Base-by-base conservation (phyloP, 805 yeast species). In the Ogataea dorogensis region DNA sequence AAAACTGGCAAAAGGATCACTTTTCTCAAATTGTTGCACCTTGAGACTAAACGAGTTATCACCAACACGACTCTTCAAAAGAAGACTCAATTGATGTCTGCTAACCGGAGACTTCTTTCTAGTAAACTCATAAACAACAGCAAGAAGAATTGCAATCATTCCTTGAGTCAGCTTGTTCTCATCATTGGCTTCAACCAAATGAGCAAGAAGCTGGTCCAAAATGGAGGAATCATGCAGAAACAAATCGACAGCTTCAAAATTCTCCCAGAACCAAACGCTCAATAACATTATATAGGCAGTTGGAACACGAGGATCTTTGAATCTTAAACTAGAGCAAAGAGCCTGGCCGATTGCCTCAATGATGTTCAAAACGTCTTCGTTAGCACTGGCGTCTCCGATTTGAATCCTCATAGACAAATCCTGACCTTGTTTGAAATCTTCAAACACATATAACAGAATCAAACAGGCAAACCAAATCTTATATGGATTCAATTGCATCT, bases 381-480 rank as follows among this genome's bases (percentile, higher is more conserved):
- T 82, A 1, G 68, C 69, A 8, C 61, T 71, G 20, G 59, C 79
- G 40, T 73, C 70, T 7, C 95, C 95, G 21, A 75, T 60, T 3
- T 58, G 61, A n/a, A 86, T 65, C 0, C 56, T 52, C 29, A 75
- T 59, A 0, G 82, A 71, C 10, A 68, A 41, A 6, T 65, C 64
- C 44, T 75, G 73, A 12, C 75, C 63, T 13, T 70, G 76, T 5
- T 68, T 68, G 41, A 61, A 64, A 24, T 73, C 81, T 36, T 74
- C 75, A 43, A 88, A 72, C 2, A 88, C 55, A 36, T 73, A 75
- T 27, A 83, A 66, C 15, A 91, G 55, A 4, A 86, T 64, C 4
- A 79, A 72, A 2, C 84, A 66, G 0, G 96, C 77, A 61, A 91
- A 89, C 93, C 95, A 93, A 1, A 78, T 61, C 50, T 79, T 77